Base-by-base conservation (phyloP, 2,329 filamentous ascomycete genomes). In the Plenodomus biglobosus region DNA sequence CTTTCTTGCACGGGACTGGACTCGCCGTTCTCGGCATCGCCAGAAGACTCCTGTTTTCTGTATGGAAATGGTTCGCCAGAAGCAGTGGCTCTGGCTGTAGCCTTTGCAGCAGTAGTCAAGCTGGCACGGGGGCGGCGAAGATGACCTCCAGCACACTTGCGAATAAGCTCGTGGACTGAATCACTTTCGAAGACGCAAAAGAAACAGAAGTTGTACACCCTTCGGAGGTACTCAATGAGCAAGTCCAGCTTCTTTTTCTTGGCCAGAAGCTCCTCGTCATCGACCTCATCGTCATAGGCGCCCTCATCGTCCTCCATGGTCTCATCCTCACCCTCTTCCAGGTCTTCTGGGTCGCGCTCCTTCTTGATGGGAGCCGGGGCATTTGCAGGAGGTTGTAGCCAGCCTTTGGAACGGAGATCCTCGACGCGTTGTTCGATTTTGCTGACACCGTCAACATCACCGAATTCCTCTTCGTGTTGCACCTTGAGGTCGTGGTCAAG, bases 141-240 rank as follows among this genome's bases (percentile, higher is more conserved):
- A 78, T 99, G 94, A n/a, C 94, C 94, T 36, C 94, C 94, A 20
- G 94, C 91, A 63, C 94, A 99, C 75, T 99, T 97, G 50, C 94
- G 85, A 35, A 90, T 92, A 58, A 99, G 79, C 74, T 99, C 94
- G 66, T 99, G 94, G 18, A 97, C 86, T 0, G 92, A 97, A 72
- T 99, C 94, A 66, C 91, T 94, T 74, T 99, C 94, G 61, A 99
- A 97, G 4, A 99, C 95, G 71, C 94, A 99, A 78, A 97, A 99
- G 79, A 99, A 96, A 77, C 94, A 99, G 76, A 99, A 97, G 75
- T 94, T 96, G 80, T 95, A 95, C 43, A 99, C 94, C 15, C 94
- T 86, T 43, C 94, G 90, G 50, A 99, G 81, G 70, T 99, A 99
- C 75, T 99, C 94, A 44, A 97, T 94, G 71, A 96, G 81, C 30